Percentiles rank a stretch among this genome's conserved stretches.
These are phyloP conservation scores for Ehretia macrophylla DNA, from an alignment of 257 asterid genomes.

Conservation along the genomic window DNA sequence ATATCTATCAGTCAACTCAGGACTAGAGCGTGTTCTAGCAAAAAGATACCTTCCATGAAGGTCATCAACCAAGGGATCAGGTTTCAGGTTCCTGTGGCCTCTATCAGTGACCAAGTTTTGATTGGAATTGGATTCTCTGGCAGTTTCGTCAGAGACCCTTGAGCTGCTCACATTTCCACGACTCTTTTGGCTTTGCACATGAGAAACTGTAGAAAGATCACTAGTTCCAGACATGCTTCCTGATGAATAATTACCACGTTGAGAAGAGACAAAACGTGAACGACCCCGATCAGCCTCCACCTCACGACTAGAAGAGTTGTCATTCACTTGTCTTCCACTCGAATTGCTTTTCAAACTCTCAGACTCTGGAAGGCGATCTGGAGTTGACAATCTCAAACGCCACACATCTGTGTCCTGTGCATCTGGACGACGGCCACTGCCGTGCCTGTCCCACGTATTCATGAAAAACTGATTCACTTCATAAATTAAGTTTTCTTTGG, in stretches of 20 bases:
- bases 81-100: constrained; percentile 48
- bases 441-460: constrained; percentile 94
- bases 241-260: constrained; percentile 30
- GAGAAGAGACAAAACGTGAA: constrained; percentile 33
- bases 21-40: constrained; percentile 90
- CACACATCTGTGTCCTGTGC: constrained; percentile 50
- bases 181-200: constrained; percentile 42
- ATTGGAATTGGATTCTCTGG: constrained; percentile 35
- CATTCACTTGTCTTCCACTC: constrained; percentile 37
- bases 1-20: constrained; percentile 82
- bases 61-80: constrained; percentile 53
- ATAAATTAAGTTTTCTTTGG: constrained; percentile 42
- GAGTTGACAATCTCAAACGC: constrained; percentile 38
- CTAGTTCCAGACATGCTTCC: constrained; percentile 28
- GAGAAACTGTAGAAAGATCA: constrained; percentile 41
- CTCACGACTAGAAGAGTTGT: constrained; percentile 24
- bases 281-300: constrained; percentile 30
- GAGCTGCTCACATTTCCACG: constrained; percentile 39
- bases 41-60: constrained; percentile 54
- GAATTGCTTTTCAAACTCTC: constrained; percentile 32
- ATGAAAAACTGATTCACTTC: constrained; percentile 87
- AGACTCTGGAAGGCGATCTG: constrained; percentile 34
- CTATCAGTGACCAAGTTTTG: constrained; percentile 41
- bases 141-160: constrained; percentile 34
- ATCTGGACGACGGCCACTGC: constrained; percentile 90